Conservation (phyloP, 2,329 filamentous ascomycete genomes). For the Colletotrichum musicola region DNA sequence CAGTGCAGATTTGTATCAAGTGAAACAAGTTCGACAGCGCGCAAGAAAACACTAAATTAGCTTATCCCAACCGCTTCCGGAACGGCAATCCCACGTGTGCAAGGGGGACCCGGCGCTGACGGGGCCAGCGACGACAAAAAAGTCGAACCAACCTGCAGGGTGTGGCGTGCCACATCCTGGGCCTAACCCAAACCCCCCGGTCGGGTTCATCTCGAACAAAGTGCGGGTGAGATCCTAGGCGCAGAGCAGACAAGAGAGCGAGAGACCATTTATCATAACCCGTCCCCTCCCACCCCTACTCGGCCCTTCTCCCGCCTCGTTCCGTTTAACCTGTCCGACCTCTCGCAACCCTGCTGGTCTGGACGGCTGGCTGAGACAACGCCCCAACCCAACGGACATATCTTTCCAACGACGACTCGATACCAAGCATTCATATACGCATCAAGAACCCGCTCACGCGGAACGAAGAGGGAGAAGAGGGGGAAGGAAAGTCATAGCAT, state of each 20-base stretch:
- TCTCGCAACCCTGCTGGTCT: not conserved
- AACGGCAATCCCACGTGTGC: conserved; percentile 30
- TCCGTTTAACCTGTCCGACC: conserved; percentile 1
- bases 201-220: conserved; percentile 28
- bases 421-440: no score
- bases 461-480: not conserved
- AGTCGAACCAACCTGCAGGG: conserved; percentile 25
- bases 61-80: conserved; percentile 27
- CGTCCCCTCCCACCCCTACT: conserved; percentile 3
- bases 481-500: conserved; percentile 1
- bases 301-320: not conserved
- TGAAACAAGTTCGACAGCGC: conserved; percentile 26
- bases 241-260: not conserved
- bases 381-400: not conserved
- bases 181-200: conserved; percentile 17
- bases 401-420: not conserved
- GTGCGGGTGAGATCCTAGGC: not conserved
- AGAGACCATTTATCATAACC: conserved; percentile 25
- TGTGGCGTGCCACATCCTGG: conserved; percentile 20
- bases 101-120: conserved; percentile 16
- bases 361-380: not conserved
- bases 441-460: not conserved
- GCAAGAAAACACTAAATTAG: conserved; percentile 10
- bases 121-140: conserved; percentile 6
- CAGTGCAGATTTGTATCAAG: conserved; percentile 6